Base-by-base conservation (phyloP, 1,284 basidiomycete species). In the Boletus subluridellus region DNA sequence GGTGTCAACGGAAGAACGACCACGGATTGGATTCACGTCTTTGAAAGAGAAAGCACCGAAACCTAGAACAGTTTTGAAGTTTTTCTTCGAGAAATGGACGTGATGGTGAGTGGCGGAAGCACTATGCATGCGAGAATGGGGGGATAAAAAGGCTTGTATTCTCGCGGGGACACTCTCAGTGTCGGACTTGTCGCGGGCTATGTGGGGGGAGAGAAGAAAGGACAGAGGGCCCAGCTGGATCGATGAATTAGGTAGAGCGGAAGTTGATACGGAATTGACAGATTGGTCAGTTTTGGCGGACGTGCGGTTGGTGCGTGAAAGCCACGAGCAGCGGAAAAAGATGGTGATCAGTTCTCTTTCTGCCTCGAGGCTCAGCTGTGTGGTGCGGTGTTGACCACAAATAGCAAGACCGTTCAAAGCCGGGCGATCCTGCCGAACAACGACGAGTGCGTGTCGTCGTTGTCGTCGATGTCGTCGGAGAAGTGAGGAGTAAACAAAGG, bases 51-150 rank as follows among this genome's bases (percentile, higher is more conserved):
- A 52, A 49, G 71, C 59, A 66, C 65, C 62, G 50, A 79, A 69
- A 52, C 77, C 77, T 49, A 82, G 71, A 49, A 77, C 76, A 12
- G 76, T 65, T 66, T 74, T 76, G 69, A 80, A 73, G 65, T 73
- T 76, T 69, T 74, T 73, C 72, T 73, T 77, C 39, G 75, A 69
- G 50, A 71, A 69, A 63, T 64, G 63, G 63, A 65, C 66, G 58
- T 74, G 69, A 47, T 73, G 73, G 55, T 72, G 69, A 52, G 76
- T 71, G 61, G 74, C 57, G 45, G 70, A 65, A 59, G 74, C 73
- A 69, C 72, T 76, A 70, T 74, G 76, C 78, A 79, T 78, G 58
- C 76, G 74, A 73, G 58, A 62, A 32, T n/a, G 52, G 60, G 59
- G 44, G 30, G 17, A 58, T 32, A 60, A 59, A 32, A 54, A 62